Evolutionary conservation across 768 basidiomycete genomes (phyloP).

Genomic region (Paxillus involutus): DNA sequence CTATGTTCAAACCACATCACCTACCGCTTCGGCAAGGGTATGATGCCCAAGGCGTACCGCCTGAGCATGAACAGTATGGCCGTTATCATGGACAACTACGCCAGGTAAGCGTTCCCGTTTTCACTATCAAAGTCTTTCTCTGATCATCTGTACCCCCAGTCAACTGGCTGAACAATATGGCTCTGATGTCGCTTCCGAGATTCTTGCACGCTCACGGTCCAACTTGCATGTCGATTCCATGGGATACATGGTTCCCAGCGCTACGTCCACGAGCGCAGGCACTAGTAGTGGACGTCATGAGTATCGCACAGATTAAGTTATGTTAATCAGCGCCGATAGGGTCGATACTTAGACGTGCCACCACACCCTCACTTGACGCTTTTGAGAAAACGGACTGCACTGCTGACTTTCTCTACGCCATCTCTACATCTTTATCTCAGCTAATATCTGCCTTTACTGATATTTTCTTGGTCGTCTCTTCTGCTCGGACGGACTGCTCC

Average conservation of each 20-base stretch:
- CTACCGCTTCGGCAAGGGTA: slow-evolving; percentile 84
- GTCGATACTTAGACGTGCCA: background rate
- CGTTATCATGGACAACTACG: slow-evolving; percentile 83
- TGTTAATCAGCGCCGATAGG: background rate
- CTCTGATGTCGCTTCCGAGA: slow-evolving; percentile 57
- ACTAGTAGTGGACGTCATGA: slow-evolving; percentile 1
- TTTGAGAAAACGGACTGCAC: background rate
- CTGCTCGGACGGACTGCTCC: background rate
- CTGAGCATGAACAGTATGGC: slow-evolving; percentile 74
- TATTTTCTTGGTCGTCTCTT: background rate
- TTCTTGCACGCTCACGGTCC: slow-evolving; percentile 55
- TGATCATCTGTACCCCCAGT: slow-evolving; percentile 31
- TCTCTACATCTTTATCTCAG: background rate
- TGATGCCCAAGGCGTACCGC: slow-evolving; percentile 84
- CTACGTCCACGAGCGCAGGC: background rate
- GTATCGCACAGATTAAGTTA: background rate
- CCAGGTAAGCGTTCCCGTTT: slow-evolving; percentile 48
- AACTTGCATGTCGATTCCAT: slow-evolving; percentile 42
- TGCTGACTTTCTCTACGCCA: background rate
- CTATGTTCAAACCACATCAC: slow-evolving; percentile 84
- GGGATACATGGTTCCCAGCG: slow-evolving; percentile 9
- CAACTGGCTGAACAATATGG: slow-evolving; percentile 78
- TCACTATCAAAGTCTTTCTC: background rate
- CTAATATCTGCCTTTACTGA: background rate
- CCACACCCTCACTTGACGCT: background rate